Evolutionary conservation across 2,329 filamentous ascomycete species (phyloP).

Genomic region (Davidsoniella virescens): DNA sequence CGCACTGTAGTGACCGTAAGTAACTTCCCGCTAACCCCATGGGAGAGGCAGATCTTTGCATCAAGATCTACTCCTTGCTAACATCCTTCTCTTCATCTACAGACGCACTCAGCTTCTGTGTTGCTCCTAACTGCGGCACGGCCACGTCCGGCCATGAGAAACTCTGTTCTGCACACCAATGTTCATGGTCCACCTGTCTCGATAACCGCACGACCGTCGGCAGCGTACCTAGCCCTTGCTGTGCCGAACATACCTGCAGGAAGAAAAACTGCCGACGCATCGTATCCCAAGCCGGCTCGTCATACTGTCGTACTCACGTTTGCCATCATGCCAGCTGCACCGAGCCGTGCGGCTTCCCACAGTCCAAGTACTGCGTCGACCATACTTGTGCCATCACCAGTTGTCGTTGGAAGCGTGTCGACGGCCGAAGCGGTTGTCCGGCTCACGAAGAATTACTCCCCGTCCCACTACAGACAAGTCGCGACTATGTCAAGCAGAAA

Average conservation of each 20-base stretch:
- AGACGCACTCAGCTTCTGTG: constrained; percentile 2
- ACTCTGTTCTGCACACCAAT: not conserved
- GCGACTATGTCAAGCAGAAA: not conserved
- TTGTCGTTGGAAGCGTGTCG: not conserved
- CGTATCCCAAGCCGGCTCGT: not conserved
- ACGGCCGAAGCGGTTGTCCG: not conserved
- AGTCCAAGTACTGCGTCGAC: not conserved
- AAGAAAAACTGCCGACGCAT: not conserved
- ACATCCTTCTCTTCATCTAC: not conserved
- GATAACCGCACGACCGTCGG: constrained; percentile 4
- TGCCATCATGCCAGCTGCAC: constrained; percentile 3
- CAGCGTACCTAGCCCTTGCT: not conserved
- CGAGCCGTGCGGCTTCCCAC: not conserved
- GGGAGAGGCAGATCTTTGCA: too few species aligned
- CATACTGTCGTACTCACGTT: constrained; percentile 1
- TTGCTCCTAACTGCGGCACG: not conserved
- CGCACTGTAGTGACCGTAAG: constrained; percentile 4
- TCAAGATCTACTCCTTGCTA: not conserved
- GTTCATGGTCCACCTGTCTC: not conserved
- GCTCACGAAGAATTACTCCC: constrained; percentile 4
- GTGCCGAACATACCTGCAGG: constrained; percentile 4
- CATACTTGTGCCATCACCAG: constrained; percentile 3
- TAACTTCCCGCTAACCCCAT: too few species aligned
- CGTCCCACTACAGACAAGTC: not conserved
- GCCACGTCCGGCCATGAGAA: not conserved